Base-by-base conservation (phyloP, 805 yeast genomes). In the Wickerhamomyces queroliae region DNA sequence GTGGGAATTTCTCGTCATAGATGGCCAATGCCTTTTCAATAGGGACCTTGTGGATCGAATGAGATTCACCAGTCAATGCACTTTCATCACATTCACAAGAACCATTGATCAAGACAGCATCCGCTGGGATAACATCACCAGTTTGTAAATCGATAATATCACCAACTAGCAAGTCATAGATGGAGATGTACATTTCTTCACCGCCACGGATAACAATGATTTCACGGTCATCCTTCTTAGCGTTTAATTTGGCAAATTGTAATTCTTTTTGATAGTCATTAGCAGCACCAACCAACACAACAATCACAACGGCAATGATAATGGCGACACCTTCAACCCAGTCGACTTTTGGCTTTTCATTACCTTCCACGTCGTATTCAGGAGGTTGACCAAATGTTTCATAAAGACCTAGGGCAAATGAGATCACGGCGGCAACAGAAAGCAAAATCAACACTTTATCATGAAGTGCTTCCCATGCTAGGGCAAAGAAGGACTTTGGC, bases 251-350 rank as follows among this genome's bases (percentile, higher is more conserved):
- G 37, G 86, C 84, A 62, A 93, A 93, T 59, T 93, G 99, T 13
- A 88, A 67, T 59, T 93, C 99, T 60, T 95, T 95, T 58, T 93
- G 96, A 67, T 84, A 93, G 63, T 93, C 99, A 61, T 93, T 93
- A n/a, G 77, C 83, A 2, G 96, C 93, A 36, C 97, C 95, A 12
- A 95, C 99, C 3, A 87, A 48, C 5, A 91, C 96, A 25, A 93
- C 98, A 43, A 93, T 91, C 5, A 78, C 53, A 19, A 93, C 85
- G 17, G 99, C 99, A 4, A 83, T 83, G 50, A 93, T 76, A 56
- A 93, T 93, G 30, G 99, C 99, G 28, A 90, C 95, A 50, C 99
- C 99, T 67, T 93, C 99, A 35, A 95, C 96, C 97, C 98, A 93
- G 53, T 91, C 96, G 24, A 93, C 95, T 52, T 80, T 76, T 15